These are phyloP conservation scores for Pichia norvegensis DNA, from an alignment of 1,139 yeast species.

Conservation along the genomic window DNA sequence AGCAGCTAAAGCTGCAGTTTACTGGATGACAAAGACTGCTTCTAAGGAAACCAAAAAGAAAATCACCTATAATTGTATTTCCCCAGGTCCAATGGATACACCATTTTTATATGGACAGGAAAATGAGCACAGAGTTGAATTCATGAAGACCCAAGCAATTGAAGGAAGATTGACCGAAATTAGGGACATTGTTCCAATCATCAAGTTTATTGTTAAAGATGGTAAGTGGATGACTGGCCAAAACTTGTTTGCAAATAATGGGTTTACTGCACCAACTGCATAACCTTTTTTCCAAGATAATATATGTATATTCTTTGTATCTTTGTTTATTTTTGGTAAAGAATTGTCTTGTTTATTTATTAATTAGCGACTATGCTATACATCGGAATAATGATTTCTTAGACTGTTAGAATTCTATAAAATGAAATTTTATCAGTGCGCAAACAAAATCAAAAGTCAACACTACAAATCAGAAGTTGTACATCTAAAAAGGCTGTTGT, in stretches of 20 bases:
- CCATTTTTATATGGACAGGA: conserved; percentile 62
- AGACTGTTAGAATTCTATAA: too few species aligned
- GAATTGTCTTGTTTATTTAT: too few species aligned
- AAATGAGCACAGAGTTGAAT: conserved; percentile 43
- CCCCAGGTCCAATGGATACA: conserved; percentile 71
- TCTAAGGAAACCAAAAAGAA: conserved; percentile 47
- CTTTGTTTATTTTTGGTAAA: neutral
- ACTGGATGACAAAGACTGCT: conserved; percentile 47
- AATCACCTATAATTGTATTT: conserved; percentile 50
- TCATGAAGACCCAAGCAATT: conserved; percentile 43
- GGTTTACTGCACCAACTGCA: conserved; percentile 46
- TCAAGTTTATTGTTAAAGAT: conserved; percentile 53
- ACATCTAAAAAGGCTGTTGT: too few species aligned
- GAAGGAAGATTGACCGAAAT: conserved; percentile 48
- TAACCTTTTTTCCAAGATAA: neutral
- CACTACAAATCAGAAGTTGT: too few species aligned
- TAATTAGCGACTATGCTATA: too few species aligned
- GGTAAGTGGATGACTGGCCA: conserved; percentile 69
- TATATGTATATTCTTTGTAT: neutral
- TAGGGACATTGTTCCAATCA: conserved; percentile 56
- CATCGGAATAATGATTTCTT: too few species aligned
- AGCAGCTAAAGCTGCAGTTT: conserved; percentile 59
- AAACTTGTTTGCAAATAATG: conserved; percentile 57
- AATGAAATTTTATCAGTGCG: too few species aligned
- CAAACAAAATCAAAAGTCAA: too few species aligned